Conservation (phyloP, 345 rosid genomes). For the Melaleuca alternifolia region DNA sequence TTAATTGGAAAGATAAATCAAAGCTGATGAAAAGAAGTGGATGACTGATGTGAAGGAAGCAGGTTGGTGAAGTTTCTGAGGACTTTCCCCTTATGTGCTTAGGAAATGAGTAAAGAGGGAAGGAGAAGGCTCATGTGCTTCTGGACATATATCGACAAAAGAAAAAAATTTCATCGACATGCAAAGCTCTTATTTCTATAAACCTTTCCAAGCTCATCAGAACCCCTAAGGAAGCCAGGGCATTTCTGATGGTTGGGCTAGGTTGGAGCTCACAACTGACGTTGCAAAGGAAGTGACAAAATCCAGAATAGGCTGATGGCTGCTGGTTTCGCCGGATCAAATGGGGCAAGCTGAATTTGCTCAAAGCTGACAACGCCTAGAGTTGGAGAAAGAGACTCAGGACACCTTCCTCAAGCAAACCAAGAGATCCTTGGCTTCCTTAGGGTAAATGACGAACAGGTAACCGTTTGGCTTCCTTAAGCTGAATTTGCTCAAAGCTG, state of each 20-base stretch:
- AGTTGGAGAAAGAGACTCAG: not conserved
- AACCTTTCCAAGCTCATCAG: not conserved
- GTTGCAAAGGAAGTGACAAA: not conserved
- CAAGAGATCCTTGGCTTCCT: not conserved
- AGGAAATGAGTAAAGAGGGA: not conserved
- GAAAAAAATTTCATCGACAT: fast-evolving
- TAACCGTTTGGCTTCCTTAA: not conserved
- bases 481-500: not conserved
- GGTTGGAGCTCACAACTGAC: not conserved
- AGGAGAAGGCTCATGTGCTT: not conserved
- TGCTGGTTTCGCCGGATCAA: not conserved
- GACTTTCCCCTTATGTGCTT: not conserved
- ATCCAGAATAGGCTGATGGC: not conserved
- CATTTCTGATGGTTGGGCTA: not conserved
- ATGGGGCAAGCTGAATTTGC: not conserved
- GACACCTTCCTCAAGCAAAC: not conserved
- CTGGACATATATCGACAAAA: not conserved
- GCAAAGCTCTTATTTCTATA: not conserved
- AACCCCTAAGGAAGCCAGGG: not conserved
- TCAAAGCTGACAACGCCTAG: not conserved
- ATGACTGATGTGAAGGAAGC: not conserved
- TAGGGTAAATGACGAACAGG: not conserved
- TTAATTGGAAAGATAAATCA: not conserved
- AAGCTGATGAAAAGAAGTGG: not conserved
- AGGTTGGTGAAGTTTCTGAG: not conserved